Conservation (phyloP, 495 filamentous ascomycete species). For the Friedmanniomyces endolithicus region DNA sequence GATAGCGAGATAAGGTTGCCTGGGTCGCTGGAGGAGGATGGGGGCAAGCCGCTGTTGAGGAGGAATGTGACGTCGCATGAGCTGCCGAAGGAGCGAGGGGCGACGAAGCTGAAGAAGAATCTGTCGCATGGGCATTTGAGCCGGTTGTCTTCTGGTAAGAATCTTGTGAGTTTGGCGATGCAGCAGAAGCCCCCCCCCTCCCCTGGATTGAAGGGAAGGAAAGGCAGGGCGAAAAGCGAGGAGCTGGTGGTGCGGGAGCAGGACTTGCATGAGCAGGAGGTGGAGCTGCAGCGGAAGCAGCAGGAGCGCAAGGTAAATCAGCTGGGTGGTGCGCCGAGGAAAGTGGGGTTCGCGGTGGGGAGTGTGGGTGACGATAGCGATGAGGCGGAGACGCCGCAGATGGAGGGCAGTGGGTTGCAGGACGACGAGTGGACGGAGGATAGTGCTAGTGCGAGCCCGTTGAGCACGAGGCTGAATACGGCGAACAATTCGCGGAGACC, state of each 20-base stretch:
- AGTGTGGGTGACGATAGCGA: slow-evolving; percentile 20
- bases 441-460: slow-evolving; percentile 32
- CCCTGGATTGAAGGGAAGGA: slow-evolving; percentile 9
- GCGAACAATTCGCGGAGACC: slow-evolving; percentile 28
- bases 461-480: slow-evolving; percentile 32
- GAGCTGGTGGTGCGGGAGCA: slow-evolving; percentile 8
- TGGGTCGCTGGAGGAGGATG: slow-evolving; percentile 13
- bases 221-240: slow-evolving; percentile 9
- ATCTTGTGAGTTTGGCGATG: slow-evolving; percentile 1
- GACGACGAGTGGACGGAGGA: slow-evolving; percentile 35
- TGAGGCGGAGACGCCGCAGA: slow-evolving; percentile 5
- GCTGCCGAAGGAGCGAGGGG: slow-evolving; percentile 15
- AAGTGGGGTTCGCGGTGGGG: slow-evolving; percentile 25
- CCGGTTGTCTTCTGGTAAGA: slow-evolving; percentile 10
- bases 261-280: slow-evolving; percentile 21
- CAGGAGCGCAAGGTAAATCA: slow-evolving; percentile 1
- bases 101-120: slow-evolving; percentile 29
- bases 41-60: slow-evolving; percentile 6
- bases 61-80: slow-evolving; percentile 15
- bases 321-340: slow-evolving; percentile 18
- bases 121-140: slow-evolving; percentile 27
- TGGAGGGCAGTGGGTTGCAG: slow-evolving; percentile 15
- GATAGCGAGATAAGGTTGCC: slow-evolving; percentile 20
- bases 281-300: slow-evolving; percentile 12
- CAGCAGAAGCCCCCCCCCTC: not conserved